Conservation (phyloP, 2,329 filamentous ascomycete species). For the Zymoseptoria brevis region DNA sequence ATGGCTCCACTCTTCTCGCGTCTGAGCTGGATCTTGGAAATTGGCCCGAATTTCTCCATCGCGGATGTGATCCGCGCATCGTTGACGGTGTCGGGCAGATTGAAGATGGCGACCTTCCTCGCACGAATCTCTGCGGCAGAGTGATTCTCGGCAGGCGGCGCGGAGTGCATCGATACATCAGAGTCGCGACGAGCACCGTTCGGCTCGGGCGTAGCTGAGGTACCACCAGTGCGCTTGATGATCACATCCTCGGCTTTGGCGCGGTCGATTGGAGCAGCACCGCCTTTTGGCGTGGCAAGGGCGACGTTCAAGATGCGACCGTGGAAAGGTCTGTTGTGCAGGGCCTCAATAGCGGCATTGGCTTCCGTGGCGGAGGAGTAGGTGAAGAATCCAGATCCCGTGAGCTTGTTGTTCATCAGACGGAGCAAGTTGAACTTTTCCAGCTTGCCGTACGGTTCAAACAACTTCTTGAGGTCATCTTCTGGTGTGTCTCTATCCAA, state of each 20-base stretch:
- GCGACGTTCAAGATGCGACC: constrained; percentile 30
- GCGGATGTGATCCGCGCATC: constrained; percentile 71
- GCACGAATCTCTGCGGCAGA: constrained; percentile 34
- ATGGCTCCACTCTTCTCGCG: constrained; percentile 79
- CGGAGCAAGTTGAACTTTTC: constrained; percentile 63
- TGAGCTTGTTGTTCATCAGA: constrained; percentile 59
- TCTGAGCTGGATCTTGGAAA: constrained; percentile 70
- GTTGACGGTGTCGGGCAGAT: constrained; percentile 86
- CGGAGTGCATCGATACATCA: constrained; percentile 23
- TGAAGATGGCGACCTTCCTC: constrained; percentile 72
- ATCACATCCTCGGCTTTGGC: constrained; percentile 26
- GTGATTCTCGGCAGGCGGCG: constrained; percentile 11
- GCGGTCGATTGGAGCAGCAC: constrained; percentile 23
- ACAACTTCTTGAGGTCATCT: constrained; percentile 60
- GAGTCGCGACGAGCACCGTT: constrained; percentile 22
- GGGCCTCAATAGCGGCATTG: constrained; percentile 23
- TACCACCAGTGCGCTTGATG: constrained; percentile 17
- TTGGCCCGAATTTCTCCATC: constrained; percentile 59
- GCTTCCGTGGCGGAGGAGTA: constrained; percentile 52
- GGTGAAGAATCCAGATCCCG: constrained; percentile 73
- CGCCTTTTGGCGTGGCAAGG: constrained; percentile 23
- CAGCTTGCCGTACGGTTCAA: constrained; percentile 68
- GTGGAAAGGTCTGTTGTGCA: constrained; percentile 29
- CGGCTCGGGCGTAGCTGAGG: constrained; percentile 19
- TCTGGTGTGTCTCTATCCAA: constrained; percentile 63